Base-by-base conservation (phyloP, 1,284 basidiomycete species). In the Tetrapyrgos nigripes region DNA sequence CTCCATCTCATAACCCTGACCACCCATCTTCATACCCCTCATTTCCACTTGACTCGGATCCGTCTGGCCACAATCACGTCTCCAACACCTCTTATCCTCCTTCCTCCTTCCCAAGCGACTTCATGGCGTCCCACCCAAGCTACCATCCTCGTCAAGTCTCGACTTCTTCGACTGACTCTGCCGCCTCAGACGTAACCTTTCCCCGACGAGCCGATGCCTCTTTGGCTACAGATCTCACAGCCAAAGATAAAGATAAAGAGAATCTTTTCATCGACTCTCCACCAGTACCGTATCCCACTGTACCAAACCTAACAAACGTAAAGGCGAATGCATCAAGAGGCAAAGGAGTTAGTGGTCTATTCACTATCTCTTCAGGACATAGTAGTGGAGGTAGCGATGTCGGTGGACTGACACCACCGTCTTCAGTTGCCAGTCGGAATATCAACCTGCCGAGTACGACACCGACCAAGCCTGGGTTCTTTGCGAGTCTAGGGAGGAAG, bases 201-300 rank as follows among this genome's bases (percentile, higher is more conserved):
- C 91, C 92, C 9, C 81, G 84, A 43, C 86, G 92, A 27, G 77
- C 86, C 13, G 92, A 93, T 66, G 89, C 91, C 8, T 88, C 85
- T 58, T 79, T 80, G 19, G 91, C 91, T 2, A 92, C 91, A 0
- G 91, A 93, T 69, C 80, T 93, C 23, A 79, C 84, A 0, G 71
- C 79, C 45, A 77, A 83, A 64, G 71, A 70, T 43, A 69, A 64
- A 47, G 71, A 70, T 43, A 69, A 64, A 46, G 79, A 57, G n/a
- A 50, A 29, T 11, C 31, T 83, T 73, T 81, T 45, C 75, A 81
- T 26, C 74, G 80, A 1, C 80, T 86, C 4, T 79, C 77, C 55
- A 75, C 80, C 85, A 28, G 80, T 96, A 28, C 94, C 94, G 1
- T 96, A 95, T 69, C 81, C 79, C n/a, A 79, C 80, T 4, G 69